Evolutionary conservation across 345 rosid species (phyloP), one percentile per base, ranked within the genome.

Genomic region (Bruguiera sexangula): DNA sequence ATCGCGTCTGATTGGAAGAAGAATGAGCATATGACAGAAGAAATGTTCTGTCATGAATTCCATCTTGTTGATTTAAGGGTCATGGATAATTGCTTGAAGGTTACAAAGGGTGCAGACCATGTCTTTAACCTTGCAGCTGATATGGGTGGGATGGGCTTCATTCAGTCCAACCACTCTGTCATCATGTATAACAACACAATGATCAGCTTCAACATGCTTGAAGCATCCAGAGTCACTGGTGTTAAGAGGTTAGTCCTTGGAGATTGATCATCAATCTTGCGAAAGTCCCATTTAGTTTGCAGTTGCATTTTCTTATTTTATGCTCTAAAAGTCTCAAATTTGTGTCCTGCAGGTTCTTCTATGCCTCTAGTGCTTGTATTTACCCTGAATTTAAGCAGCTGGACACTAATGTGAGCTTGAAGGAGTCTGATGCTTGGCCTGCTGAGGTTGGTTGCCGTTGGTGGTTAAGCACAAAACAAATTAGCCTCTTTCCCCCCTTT

Each of bases 111-210:
- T 7, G 91, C 84, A 22, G 96, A 90, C 78, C 99, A 95, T 67
- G 99, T 95, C 1, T 95, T 95, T 76, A 95, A 95, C 86, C 95
- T 95, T 3, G 99, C 99, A 16, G 99, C 98, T 55, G 99, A 95
- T 76, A 95, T 95, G 99, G 99, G 99, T 21, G 99, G 98, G 37
- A 96, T 96, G 98, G 99, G 99, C 54, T 92, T 92, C 75, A 96
- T 96, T 65, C 97, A 92, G 89, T 90, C 97, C 60, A 92, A 96
- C 78, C 99, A 96, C 82, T 96, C 97, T 7, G 98, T 96, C 22
- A 96, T 96, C 36, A 90, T 96, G 96, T 96, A 92, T 67, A 96
- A 96, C 82, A 96, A 96, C 68, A 92, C 99, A 0, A 96, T 96
- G 99, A 96, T 96, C 79, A 92, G 97, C 80, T 89, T 96, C 83